Evolutionary conservation across 202 grass and related monocot genomes (phyloP), one percentile per base, ranked within the genome.

Genomic region (Eragrostis tef): DNA sequence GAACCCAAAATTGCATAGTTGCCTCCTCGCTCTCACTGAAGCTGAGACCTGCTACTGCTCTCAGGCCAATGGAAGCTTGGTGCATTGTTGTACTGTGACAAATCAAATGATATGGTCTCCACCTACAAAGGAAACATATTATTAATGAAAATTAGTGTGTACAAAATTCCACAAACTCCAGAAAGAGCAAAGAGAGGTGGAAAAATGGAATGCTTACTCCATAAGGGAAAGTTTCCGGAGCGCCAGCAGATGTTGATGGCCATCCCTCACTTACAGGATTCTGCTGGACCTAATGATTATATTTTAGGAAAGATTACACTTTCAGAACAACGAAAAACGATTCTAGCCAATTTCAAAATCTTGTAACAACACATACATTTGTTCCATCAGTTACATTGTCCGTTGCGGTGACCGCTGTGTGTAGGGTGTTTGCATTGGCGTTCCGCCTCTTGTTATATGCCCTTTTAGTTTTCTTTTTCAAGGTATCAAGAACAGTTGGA

Each of bases 1-100:
- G 36, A 15, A 71, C 64, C 71, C 47, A 66, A 11, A 26, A 15
- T 9, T 11, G 12, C 77, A 59, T 11, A 53, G 46, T 47, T 81
- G 29, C 58, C 7, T 78, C 27, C 31, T 78, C 31, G 86, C 64
- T 78, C 31, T 87, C 64, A 93, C 27, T 88, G 82, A 73, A 93
- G 60, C 62, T 91, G 86, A 87, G 88, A 87, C 39, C 93, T 88
- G 83, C 74, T 87, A 75, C 88, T 93, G 77, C 86, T 93, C 73
- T 97, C 93, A 86, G 90, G 87, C 93, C 93, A 94, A n/a, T 90
- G 90, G 79, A 92, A 90, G 67, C 79, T 88, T 44, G 86, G 88
- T 48, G 84, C 69, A 56, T 74, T 90, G 83, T 78, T 97, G 74
- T 97, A 91, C 48, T 93, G 90, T 26, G 93, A 83, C 69, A 91